A percentile compares a stretch with the other conserved stretches of the same genome.
phyloP scores from a whole-genome alignment of 2,329 filamentous ascomycete species.

The Nemania sp. region DNA sequence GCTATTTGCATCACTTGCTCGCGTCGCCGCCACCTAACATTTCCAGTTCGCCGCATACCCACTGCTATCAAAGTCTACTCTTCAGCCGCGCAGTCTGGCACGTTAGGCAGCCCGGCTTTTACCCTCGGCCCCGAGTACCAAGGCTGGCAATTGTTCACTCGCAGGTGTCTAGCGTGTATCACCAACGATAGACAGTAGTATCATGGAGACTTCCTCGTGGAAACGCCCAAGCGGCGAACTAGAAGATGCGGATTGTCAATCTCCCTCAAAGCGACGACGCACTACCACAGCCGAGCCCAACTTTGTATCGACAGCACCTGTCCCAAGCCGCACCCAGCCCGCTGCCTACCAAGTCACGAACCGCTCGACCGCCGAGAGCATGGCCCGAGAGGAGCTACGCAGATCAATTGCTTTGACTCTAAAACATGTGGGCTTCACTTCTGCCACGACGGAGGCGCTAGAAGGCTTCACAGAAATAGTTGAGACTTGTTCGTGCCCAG shows the following conservation, averaged over 20 bases:
- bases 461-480: slow-evolving; percentile 60
- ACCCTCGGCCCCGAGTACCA: too few relatives aligned
- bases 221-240: slow-evolving; percentile 33
- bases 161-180: too few relatives aligned
- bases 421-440: slow-evolving; percentile 61
- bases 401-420: slow-evolving; percentile 60
- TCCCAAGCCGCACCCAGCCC: not conserved
- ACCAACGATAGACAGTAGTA: not conserved
- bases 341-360: slow-evolving; percentile 23
- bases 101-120: too few relatives aligned
- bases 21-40: too few relatives aligned
- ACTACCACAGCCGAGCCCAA: slow-evolving; percentile 28
- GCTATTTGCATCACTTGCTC: too few relatives aligned
- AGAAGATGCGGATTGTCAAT: slow-evolving; percentile 20
- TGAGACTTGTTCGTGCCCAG: slow-evolving; percentile 56
- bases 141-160: not conserved
- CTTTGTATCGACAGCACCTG: slow-evolving; percentile 1
- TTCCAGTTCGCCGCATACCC: too few relatives aligned
- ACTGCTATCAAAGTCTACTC: too few relatives aligned
- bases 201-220: slow-evolving; percentile 24
- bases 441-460: slow-evolving; percentile 58
- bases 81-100: too few relatives aligned
- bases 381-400: slow-evolving; percentile 50
- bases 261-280: slow-evolving; percentile 34
- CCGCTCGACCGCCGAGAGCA: slow-evolving; percentile 37